phyloP scores from a whole-genome alignment of 441 rosid genomes.

The Geranium incanum region DNA sequence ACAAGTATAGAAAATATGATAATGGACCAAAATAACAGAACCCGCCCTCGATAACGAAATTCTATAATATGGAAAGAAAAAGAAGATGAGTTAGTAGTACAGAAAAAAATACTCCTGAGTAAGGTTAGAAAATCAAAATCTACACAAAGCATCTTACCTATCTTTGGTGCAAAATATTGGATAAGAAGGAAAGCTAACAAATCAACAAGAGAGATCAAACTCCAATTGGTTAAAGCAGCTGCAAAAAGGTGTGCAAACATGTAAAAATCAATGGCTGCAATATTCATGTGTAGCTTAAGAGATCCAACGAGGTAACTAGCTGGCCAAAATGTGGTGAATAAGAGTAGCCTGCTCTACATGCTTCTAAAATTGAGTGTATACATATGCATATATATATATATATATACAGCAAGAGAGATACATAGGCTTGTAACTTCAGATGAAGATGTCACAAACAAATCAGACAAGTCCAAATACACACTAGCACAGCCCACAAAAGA shows the following conservation, averaged over 20 bases:
- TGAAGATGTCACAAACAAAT: too few species aligned
- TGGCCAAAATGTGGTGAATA: neutral
- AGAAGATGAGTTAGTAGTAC: constrained; percentile 11
- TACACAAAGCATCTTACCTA: constrained; percentile 39
- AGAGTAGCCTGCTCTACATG: neutral
- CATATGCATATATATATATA: neutral
- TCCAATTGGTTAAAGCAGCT: constrained; percentile 84
- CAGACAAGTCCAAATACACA: neutral
- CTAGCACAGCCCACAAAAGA: neutral
- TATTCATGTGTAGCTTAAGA: neutral
- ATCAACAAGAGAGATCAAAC: constrained; percentile 72
- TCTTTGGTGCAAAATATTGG: constrained; percentile 56
- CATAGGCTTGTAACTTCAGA: too few species aligned
- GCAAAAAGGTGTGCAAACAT: constrained; percentile 27
- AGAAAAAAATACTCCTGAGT: neutral
- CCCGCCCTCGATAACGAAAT: constrained; percentile 59
- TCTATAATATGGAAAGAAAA: constrained; percentile 29
- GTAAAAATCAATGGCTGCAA: constrained; percentile 18
- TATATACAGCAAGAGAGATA: too few species aligned
- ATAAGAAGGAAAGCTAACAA: constrained; percentile 71
- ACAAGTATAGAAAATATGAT: constrained; percentile 61
- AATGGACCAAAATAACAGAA: constrained; percentile 63
- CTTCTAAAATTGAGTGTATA: neutral
- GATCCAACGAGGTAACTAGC: neutral
- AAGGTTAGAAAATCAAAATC: constrained; percentile 6